Percentiles rank a stretch among this genome's conserved stretches.
These are phyloP conservation scores for Xylariaceae sp. DNA, from an alignment of 2,329 filamentous ascomycete species.

Conservation along the genomic window DNA sequence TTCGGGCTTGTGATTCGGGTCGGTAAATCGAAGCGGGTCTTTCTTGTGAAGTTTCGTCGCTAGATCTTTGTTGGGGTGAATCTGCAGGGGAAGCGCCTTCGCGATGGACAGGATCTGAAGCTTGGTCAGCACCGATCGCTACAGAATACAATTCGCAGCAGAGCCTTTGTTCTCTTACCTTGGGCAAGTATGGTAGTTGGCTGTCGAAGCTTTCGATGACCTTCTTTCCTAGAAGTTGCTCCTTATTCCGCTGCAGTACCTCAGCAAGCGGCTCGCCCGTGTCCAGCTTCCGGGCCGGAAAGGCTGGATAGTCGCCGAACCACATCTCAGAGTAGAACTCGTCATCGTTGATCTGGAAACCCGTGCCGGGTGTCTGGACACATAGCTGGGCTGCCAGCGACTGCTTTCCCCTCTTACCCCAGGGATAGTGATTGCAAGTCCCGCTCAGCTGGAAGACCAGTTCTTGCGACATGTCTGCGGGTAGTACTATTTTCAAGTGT, in stretches of 20 bases:
- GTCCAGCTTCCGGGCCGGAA: slow-evolving; percentile 65
- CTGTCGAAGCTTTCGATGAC: slow-evolving; percentile 63
- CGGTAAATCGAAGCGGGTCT: slow-evolving; percentile 68
- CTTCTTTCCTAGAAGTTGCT: slow-evolving; percentile 64
- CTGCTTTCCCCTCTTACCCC: slow-evolving; percentile 69
- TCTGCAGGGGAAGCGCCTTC: slow-evolving; percentile 74
- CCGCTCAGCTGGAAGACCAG: slow-evolving; percentile 50
- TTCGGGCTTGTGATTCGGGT: slow-evolving; percentile 79
- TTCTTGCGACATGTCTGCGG: slow-evolving; percentile 26
- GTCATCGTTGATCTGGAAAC: slow-evolving; percentile 66
- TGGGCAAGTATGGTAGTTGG: slow-evolving; percentile 73
- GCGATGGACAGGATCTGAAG: slow-evolving; percentile 68
- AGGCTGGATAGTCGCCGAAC: slow-evolving; percentile 76
- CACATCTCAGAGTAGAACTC: slow-evolving; percentile 69
- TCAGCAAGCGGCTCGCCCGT: slow-evolving; percentile 67
- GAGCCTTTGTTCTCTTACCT: slow-evolving; percentile 48
- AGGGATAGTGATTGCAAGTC: slow-evolving; percentile 63
- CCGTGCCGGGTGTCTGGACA: slow-evolving; percentile 63
- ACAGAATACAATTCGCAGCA: neutral
- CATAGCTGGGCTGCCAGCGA: slow-evolving; percentile 69
- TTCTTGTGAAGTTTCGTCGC: slow-evolving; percentile 64
- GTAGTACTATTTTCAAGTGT: neutral
- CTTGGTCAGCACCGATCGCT: slow-evolving; percentile 7
- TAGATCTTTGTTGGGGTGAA: slow-evolving; percentile 73
- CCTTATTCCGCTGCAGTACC: slow-evolving; percentile 63